Percentiles rank a stretch among this genome's conserved stretches.
Evolutionary conservation across 345 rosid genomes (phyloP).

Genomic region (Pistacia atlantica): DNA sequence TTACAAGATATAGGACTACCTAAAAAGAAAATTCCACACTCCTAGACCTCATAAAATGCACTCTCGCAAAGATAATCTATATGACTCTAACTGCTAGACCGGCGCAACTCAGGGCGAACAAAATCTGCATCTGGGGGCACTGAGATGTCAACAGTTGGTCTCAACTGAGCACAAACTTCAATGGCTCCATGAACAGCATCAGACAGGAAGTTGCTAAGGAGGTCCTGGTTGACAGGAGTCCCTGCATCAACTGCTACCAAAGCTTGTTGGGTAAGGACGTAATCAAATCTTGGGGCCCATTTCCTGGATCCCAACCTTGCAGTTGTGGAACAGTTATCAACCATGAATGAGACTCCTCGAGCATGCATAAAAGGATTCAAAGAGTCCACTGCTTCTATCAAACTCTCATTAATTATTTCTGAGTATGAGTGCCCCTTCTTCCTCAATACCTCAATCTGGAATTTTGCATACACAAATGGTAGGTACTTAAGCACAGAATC

Average conservation of each 20-base stretch:
- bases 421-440: conserved; percentile 94
- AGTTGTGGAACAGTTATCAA: conserved; percentile 90
- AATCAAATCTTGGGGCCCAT: conserved; percentile 91
- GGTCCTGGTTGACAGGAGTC: conserved; percentile 41
- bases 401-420: conserved; percentile 86
- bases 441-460: conserved; percentile 56
- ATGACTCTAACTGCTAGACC: conserved; percentile 21
- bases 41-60: background rate
- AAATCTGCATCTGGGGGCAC: conserved; percentile 52
- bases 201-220: conserved; percentile 46
- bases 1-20: background rate
- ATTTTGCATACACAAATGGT: background rate
- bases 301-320: conserved; percentile 89
- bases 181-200: conserved; percentile 49
- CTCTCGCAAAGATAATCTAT: background rate
- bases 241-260: conserved; percentile 47
- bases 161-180: conserved; percentile 36
- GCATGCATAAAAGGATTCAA: conserved; percentile 95
- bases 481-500: conserved; percentile 21
- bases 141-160: conserved; percentile 47
- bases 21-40: background rate
- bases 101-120: conserved; percentile 52
- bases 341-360: conserved; percentile 93
- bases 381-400: conserved; percentile 94
- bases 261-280: conserved; percentile 79